These are phyloP conservation scores for Oryza meridionalis DNA, from an alignment of 176 grass and related monocot genomes.

Conservation along the genomic window DNA sequence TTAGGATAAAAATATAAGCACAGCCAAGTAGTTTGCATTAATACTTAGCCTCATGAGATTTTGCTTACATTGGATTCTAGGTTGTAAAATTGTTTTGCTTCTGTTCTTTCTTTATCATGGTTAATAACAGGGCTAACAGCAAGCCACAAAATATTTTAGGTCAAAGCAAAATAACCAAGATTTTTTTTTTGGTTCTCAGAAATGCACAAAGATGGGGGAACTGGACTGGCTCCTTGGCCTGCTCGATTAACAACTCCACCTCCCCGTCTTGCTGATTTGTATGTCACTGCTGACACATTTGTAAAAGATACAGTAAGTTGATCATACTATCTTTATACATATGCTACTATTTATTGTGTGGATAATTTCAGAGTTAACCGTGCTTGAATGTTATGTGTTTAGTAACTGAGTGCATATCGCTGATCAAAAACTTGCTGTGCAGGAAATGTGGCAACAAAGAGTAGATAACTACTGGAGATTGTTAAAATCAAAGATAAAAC, in stretches of 20 bases:
- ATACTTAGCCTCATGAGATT: background rate
- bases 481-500: conserved; percentile 68
- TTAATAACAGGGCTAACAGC: conserved; percentile 15
- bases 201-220: conserved; percentile 87
- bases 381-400: conserved; percentile 17
- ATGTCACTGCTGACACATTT: conserved; percentile 77
- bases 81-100: background rate
- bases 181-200: conserved; percentile 60
- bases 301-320: conserved; percentile 84
- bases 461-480: conserved; percentile 91
- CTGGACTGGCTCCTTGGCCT: conserved; percentile 92
- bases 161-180: conserved; percentile 32
- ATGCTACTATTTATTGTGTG: background rate
- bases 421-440: conserved; percentile 40
- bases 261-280: conserved; percentile 89
- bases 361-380: conserved; percentile 24
- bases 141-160: conserved; percentile 13
- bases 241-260: conserved; percentile 83
- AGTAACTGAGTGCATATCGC: conserved; percentile 17
- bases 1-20: conserved; percentile 10
- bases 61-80: background rate
- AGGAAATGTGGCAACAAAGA: conserved; percentile 96
- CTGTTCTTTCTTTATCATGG: background rate
- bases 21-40: conserved; percentile 11
- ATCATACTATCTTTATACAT: conserved; percentile 25